Conservation (phyloP, 2,329 filamentous ascomycete species). For the Phialophora macrospora region DNA sequence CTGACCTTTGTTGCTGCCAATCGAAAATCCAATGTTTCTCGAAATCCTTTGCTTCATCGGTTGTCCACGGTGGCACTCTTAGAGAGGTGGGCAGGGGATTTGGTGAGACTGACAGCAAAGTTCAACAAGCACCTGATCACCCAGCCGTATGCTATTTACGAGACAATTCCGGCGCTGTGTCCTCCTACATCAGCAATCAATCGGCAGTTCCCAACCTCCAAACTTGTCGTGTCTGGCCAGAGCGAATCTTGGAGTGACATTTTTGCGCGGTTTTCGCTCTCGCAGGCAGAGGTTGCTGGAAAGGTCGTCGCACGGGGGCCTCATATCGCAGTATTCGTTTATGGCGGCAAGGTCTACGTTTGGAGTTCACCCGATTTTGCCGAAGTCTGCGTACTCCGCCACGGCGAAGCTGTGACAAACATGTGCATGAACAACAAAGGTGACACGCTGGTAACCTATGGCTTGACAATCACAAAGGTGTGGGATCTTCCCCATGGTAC, state of each 20-base stretch:
- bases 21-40: conserved; percentile 33
- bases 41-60: conserved; percentile 27
- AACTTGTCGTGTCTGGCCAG: conserved; percentile 19
- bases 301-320: conserved; percentile 27
- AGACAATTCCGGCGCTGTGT: conserved; percentile 49
- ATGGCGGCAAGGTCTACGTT: conserved; percentile 35
- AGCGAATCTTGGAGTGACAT: conserved; percentile 24
- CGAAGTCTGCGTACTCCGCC: conserved; percentile 33
- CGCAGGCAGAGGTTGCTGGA: conserved; percentile 10
- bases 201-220: conserved; percentile 41
- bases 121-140: conserved; percentile 42
- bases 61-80: conserved; percentile 40
- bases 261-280: conserved; percentile 18
- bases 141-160: conserved; percentile 46
- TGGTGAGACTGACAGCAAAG: conserved; percentile 47
- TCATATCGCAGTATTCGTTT: conserved; percentile 39
- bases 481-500: conserved; percentile 35
- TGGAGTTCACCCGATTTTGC: conserved; percentile 39
- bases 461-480: conserved; percentile 32
- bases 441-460: conserved; percentile 35
- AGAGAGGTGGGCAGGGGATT: conserved; percentile 45
- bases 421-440: conserved; percentile 30
- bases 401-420: conserved; percentile 34
- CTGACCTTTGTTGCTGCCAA: conserved; percentile 19
- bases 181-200: conserved; percentile 46